Conservation (phyloP, 805 yeast species). For the Nakazawaea wickerhamii region DNA sequence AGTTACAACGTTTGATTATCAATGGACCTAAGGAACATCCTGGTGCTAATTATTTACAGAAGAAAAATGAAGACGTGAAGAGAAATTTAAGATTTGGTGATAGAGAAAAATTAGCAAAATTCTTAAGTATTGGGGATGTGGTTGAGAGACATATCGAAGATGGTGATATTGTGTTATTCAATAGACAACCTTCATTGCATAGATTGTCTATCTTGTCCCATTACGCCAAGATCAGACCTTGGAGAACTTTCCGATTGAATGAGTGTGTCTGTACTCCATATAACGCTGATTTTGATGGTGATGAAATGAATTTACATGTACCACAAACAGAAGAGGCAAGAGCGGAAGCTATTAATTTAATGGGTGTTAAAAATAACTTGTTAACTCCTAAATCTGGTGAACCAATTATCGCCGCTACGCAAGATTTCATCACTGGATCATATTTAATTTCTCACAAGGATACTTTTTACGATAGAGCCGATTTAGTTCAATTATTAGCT, state of each 20-base stretch:
- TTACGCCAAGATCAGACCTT: conserved; percentile 92
- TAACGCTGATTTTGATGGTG: conserved; percentile 99
- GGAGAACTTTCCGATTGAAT: conserved; percentile 95
- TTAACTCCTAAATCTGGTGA: conserved; percentile 97
- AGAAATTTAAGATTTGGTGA: conserved; percentile 89
- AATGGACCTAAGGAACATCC: conserved; percentile 91
- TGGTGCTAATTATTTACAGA: conserved; percentile 90
- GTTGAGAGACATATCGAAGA: conserved; percentile 97
- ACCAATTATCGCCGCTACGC: conserved; percentile 99
- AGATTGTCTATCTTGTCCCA: conserved; percentile 91
- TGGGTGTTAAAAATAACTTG: conserved; percentile 96
- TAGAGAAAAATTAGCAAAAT: conserved; percentile 66
- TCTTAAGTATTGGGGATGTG: conserved; percentile 79
- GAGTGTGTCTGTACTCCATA: conserved; percentile 99
- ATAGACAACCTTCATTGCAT: conserved; percentile 97
- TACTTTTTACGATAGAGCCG: conserved; percentile 83
- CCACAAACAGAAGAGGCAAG: conserved; percentile 99
- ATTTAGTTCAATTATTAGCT: conserved; percentile 73
- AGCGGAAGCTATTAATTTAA: conserved; percentile 95
- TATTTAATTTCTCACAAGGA: conserved; percentile 90
- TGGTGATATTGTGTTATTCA: conserved; percentile 92
- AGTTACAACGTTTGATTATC: conserved; percentile 64
- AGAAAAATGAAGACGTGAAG: conserved; percentile 78
- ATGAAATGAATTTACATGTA: conserved; percentile 97
- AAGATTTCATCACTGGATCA: conserved; percentile 97